Conservation (phyloP, 1,139 yeast species). For the Taiozyma onychis region DNA sequence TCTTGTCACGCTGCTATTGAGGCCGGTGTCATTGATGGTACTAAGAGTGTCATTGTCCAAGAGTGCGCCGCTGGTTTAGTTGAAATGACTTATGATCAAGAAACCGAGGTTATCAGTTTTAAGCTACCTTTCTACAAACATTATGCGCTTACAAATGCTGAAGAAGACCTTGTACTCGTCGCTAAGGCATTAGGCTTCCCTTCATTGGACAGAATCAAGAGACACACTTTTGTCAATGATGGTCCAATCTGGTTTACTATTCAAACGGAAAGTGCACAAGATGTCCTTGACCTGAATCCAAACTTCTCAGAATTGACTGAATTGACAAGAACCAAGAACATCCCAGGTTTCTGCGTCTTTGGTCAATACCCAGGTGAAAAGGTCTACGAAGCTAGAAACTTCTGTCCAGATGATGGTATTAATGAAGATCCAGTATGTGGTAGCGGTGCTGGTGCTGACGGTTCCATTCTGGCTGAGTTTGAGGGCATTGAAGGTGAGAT, state of each 20-base stretch:
- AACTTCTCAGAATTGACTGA: slow-evolving; percentile 24
- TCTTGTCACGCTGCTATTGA: slow-evolving; percentile 37
- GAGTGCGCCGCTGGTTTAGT: slow-evolving; percentile 42
- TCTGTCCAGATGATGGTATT: slow-evolving; percentile 29
- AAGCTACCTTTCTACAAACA: slow-evolving; percentile 25
- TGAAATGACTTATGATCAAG: slow-evolving; percentile 25
- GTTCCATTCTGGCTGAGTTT: slow-evolving; percentile 26
- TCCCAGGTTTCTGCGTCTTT: slow-evolving; percentile 35
- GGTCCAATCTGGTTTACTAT: slow-evolving; percentile 42
- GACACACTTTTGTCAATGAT: slow-evolving; percentile 24
- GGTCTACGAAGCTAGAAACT: slow-evolving; percentile 31
- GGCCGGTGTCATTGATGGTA: slow-evolving; percentile 14
- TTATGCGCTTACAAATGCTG: not conserved
- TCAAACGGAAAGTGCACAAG: slow-evolving; percentile 27
- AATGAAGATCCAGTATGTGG: slow-evolving; percentile 51
- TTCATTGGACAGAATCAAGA: not conserved
- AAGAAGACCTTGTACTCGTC: not conserved
- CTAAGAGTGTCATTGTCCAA: slow-evolving; percentile 31
- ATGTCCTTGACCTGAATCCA: slow-evolving; percentile 30
- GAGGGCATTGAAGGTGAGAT: slow-evolving; percentile 16
- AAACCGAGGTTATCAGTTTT: slow-evolving; percentile 12
- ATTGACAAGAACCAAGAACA: slow-evolving; percentile 20
- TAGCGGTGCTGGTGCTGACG: slow-evolving; percentile 39
- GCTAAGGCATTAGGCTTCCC: not conserved
- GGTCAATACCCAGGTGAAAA: slow-evolving; percentile 1